Base-by-base conservation (phyloP, 2,329 filamentous ascomycete species). In the Colletotrichum filicis region DNA sequence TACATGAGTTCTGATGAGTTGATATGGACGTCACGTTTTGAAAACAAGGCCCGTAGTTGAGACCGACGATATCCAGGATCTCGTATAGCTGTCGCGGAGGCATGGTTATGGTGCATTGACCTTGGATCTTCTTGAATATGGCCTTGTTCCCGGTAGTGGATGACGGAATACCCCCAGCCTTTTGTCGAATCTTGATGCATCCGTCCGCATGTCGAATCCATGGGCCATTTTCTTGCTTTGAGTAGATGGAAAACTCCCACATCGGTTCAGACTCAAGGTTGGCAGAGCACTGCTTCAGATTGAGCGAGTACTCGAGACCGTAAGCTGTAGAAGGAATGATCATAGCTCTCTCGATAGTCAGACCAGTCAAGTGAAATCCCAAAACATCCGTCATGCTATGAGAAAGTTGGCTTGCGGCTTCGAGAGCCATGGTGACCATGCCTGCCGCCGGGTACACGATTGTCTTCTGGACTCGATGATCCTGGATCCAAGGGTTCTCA, bases 401-500 rank as follows among this genome's bases (percentile, higher is more conserved):
- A 0, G 77, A 77, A n/a, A 85, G 67, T 69, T 88, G 87, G 11
- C 77, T 82, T 0, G 82, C 84, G 1, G 82, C 87, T 71, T 89
- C 86, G 1, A 89, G 75, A 0, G 82, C 85, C 87, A 88, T 89
- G 19, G 82, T 78, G 1, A 86, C 77, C 81, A 88, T 86, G 1
- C 87, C 87, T 1, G 87, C 82, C 3, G 85, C 87, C 2, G 88
- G 88, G 62, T 87, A 89, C 19, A 89, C 79, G 37, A 85, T 83
- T 1, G 85, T 84, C 74, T 85, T 86, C 69, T 88, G 86, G 8
- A 90, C 82, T 26, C 86, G 82, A 69, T 90, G 88, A 68, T 89
- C 85, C 62, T 82, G 79, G 9, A 89, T 81, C 88, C 88, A 90
- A 0, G 87, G 86, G 60, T 86, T 85, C 76, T 89, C 87, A 0